Evolutionary conservation across 345 rosid species (phyloP).

Genomic region (Aegle marmelos): DNA sequence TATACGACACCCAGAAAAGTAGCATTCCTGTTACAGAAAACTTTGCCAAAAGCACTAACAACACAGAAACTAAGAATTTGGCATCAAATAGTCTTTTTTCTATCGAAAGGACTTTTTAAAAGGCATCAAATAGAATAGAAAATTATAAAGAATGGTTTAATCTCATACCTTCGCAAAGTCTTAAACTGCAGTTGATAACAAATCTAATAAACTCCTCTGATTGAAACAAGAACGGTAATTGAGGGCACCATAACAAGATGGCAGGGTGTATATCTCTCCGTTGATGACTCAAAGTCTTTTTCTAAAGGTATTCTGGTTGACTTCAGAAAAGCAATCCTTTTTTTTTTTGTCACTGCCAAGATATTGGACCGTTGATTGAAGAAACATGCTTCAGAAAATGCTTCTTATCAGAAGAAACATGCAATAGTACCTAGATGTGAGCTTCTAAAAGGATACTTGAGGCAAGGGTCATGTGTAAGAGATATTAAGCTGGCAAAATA

Average conservation of each 20-base stretch:
- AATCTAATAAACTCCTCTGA: conserved; percentile 31
- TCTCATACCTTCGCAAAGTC: conserved; percentile 37
- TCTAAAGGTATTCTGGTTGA: conserved; percentile 17
- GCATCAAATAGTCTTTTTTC: background rate
- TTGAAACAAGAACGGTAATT: conserved; percentile 32
- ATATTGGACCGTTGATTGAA: conserved; percentile 16
- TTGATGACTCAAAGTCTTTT: conserved; percentile 20
- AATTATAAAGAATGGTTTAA: background rate
- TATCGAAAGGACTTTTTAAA: too few species aligned
- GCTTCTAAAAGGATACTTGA: background rate
- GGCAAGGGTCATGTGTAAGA: conserved; percentile 4
- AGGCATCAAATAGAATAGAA: background rate
- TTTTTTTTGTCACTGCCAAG: conserved; percentile 26
- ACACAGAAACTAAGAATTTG: conserved; percentile 4
- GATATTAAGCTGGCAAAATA: background rate
- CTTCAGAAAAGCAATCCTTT: conserved; percentile 14
- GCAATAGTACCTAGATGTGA: conserved; percentile 4
- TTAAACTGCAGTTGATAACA: conserved; percentile 33
- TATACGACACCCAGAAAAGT: conserved; percentile 33
- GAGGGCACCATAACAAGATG: conserved; percentile 26
- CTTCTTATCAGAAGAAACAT: conserved; percentile 28
- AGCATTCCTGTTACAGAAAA: conserved; percentile 28
- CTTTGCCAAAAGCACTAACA: conserved; percentile 31
- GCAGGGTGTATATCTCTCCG: conserved; percentile 18
- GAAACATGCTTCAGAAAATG: conserved; percentile 21